A percentile compares a stretch with the other conserved stretches of the same genome.
phyloP scores from a whole-genome alignment of 768 basidiomycete species.

The Lentinula lateritia region DNA sequence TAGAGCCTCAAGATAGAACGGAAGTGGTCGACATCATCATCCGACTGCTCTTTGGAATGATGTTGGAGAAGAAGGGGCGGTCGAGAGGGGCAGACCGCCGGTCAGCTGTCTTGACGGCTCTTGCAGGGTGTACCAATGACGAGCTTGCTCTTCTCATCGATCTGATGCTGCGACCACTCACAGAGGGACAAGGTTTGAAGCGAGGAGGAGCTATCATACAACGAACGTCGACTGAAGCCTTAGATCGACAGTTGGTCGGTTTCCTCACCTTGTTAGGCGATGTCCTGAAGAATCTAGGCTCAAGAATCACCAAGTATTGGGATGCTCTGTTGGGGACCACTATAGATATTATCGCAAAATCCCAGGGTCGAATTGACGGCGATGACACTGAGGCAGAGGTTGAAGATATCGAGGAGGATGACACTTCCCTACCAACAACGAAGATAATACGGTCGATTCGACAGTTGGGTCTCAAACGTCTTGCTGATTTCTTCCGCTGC shows the following conservation, averaged over 20 bases:
- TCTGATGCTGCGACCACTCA: constrained; percentile 80
- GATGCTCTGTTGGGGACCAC: constrained; percentile 66
- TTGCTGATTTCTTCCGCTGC: constrained; percentile 83
- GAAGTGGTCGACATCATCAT: constrained; percentile 68
- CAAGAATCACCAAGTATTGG: constrained; percentile 67
- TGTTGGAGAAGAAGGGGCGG: constrained; percentile 76
- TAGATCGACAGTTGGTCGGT: constrained; percentile 71
- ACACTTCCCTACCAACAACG: constrained; percentile 19
- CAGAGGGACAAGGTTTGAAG: constrained; percentile 22
- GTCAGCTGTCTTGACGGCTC: constrained; percentile 66
- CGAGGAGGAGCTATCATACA: constrained; percentile 9
- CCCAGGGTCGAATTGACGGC: constrained; percentile 52
- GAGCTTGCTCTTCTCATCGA: constrained; percentile 79
- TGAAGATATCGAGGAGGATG: constrained; percentile 30
- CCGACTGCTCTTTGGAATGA: constrained; percentile 79
- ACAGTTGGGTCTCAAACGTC: constrained; percentile 78
- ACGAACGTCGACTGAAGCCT: constrained; percentile 20
- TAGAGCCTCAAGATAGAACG: constrained; percentile 49
- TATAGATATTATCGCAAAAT: constrained; percentile 57
- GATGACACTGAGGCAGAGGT: constrained; percentile 30
- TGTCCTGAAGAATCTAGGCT: constrained; percentile 76
- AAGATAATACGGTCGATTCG: constrained; percentile 60
- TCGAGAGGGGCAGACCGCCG: constrained; percentile 62
- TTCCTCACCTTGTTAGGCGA: constrained; percentile 83
- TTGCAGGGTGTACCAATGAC: constrained; percentile 63